Evolutionary conservation across 2,329 filamentous ascomycete species (phyloP).

Genomic region (Botrytis galanthina): DNA sequence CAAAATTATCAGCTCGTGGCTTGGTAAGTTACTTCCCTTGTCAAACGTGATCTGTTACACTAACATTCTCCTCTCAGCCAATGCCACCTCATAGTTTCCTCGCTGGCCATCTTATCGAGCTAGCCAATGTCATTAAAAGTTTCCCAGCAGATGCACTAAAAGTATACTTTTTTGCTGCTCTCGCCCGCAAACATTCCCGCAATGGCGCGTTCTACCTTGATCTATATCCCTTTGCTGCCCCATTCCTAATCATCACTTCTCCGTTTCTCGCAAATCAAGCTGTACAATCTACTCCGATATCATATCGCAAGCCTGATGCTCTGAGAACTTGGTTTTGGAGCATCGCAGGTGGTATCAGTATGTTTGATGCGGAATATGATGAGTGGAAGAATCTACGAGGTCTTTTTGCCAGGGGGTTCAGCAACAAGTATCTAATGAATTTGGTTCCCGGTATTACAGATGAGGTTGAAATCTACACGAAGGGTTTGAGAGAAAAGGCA

Average conservation of each 20-base stretch:
- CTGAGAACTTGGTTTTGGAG: slow-evolving; percentile 24
- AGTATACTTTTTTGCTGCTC: slow-evolving; percentile 23
- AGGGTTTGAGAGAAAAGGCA: slow-evolving; percentile 23
- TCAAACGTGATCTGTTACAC: background rate
- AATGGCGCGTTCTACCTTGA: slow-evolving; percentile 30
- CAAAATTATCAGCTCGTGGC: background rate
- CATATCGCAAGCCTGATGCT: slow-evolving; percentile 23
- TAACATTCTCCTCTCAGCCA: slow-evolving; percentile 18
- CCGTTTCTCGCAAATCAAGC: slow-evolving; percentile 27
- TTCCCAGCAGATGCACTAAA: slow-evolving; percentile 26
- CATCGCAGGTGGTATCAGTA: slow-evolving; percentile 22
- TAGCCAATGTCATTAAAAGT: slow-evolving; percentile 12
- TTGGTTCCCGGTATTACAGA: slow-evolving; percentile 27
- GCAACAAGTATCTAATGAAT: slow-evolving; percentile 23
- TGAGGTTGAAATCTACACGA: slow-evolving; percentile 21
- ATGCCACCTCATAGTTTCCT: slow-evolving; percentile 26
- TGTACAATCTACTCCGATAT: slow-evolving; percentile 22
- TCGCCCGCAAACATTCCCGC: slow-evolving; percentile 23
- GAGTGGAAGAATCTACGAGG: slow-evolving; percentile 30
- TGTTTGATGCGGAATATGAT: slow-evolving; percentile 27
- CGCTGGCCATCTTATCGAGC: slow-evolving; percentile 25
- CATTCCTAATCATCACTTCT: slow-evolving; percentile 26
- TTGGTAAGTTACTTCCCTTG: background rate
- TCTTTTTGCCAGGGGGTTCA: slow-evolving; percentile 33
- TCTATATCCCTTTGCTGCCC: slow-evolving; percentile 28